These are phyloP conservation scores for Fusarium sp. DNA, from an alignment of 2,329 filamentous ascomycete species.

Conservation along the genomic window DNA sequence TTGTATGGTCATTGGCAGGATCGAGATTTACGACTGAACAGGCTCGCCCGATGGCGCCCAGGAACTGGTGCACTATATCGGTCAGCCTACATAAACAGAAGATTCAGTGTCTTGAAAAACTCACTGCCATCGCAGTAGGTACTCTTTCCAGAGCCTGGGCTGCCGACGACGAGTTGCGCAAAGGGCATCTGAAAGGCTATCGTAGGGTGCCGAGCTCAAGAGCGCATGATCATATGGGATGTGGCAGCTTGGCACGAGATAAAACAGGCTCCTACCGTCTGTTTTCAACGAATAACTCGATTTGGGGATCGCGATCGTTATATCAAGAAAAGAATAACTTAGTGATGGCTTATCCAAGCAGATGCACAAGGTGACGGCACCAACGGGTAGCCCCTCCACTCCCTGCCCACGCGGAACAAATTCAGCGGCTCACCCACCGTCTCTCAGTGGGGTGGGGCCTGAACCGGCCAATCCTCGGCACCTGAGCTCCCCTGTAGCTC, in stretches of 20 bases:
- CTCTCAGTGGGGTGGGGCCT: conserved; percentile 24
- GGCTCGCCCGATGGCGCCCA: conserved; percentile 92
- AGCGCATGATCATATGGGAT: conserved; percentile 33
- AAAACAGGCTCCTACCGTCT: conserved; percentile 18
- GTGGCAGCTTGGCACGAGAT: not conserved
- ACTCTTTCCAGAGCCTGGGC: conserved; percentile 93
- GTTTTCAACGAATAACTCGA: not conserved
- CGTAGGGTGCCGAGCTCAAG: conserved; percentile 29
- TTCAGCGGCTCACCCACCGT: conserved; percentile 24
- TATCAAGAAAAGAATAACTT: not conserved
- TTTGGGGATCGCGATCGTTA: not conserved
- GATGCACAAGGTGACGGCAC: conserved; percentile 25
- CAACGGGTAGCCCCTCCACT: conserved; percentile 36
- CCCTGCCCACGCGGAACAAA: conserved; percentile 19
- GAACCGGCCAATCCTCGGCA: conserved; percentile 40
- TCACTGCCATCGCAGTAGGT: conserved; percentile 96
- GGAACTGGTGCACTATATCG: conserved; percentile 86
- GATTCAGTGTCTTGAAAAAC: conserved; percentile 39
- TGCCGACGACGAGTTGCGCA: conserved; percentile 87
- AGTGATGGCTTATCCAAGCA: conserved; percentile 5
- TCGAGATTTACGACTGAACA: conserved; percentile 97
- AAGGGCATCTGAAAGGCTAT: conserved; percentile 60
- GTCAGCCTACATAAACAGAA: not conserved
- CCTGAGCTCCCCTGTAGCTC: conserved; percentile 37
- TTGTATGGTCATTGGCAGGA: conserved; percentile 92